These are phyloP conservation scores for Lecanoromycetidae sp. DNA, from an alignment of 2,329 filamentous ascomycete genomes.

Conservation along the genomic window DNA sequence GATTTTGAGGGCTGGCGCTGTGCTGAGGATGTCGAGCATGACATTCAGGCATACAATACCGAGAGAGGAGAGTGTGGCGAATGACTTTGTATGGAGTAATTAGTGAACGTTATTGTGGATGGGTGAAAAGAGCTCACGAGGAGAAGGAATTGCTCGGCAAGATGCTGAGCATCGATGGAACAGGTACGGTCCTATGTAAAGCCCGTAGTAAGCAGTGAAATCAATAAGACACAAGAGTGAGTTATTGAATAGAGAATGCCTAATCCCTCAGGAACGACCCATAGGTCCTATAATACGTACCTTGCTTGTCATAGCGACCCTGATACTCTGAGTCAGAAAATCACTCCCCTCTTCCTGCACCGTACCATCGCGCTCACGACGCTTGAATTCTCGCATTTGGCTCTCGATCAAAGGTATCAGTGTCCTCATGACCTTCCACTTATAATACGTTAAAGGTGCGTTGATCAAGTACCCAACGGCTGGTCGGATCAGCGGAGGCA, in stretches of 20 bases:
- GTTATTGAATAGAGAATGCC: too few species aligned
- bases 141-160: background rate
- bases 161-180: background rate
- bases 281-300: too few species aligned
- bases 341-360: background rate
- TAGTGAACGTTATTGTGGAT: background rate
- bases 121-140: background rate
- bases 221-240: too few species aligned
- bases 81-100: background rate
- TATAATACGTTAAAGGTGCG: constrained; percentile 4
- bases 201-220: too few species aligned
- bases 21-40: constrained; percentile 7
- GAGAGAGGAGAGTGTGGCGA: background rate
- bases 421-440: background rate
- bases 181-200: background rate
- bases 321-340: background rate
- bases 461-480: constrained; percentile 2
- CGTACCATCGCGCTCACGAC: background rate
- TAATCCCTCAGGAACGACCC: too few species aligned
- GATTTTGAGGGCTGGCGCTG: background rate
- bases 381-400: background rate
- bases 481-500: constrained; percentile 1
- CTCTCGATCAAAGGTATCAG: background rate
- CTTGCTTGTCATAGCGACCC: background rate
- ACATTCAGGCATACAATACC: background rate